Conservation (phyloP, 2,329 filamentous ascomycete genomes). For the Colletotrichum cuscutae region DNA sequence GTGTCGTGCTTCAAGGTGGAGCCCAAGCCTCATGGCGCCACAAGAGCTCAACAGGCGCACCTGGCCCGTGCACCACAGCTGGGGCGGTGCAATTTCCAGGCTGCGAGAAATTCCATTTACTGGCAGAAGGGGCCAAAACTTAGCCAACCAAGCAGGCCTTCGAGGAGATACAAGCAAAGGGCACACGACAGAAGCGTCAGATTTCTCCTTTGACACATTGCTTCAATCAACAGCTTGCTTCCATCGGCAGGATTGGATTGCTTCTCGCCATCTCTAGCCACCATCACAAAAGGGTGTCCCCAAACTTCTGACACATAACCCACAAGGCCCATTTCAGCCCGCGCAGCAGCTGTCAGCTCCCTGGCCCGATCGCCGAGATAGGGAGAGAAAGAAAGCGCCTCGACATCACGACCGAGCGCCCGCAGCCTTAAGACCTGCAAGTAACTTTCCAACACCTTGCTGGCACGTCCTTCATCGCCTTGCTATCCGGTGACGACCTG, state of each 20-base stretch:
- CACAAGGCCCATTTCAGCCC: slow-evolving; percentile 1
- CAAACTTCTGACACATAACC: slow-evolving; percentile 8
- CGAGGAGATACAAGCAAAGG: slow-evolving; percentile 31
- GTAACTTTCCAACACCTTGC: not conserved
- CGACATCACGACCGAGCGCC: slow-evolving; percentile 30
- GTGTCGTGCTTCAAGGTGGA: not conserved
- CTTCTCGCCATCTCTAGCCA: slow-evolving; percentile 2
- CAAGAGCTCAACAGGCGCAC: slow-evolving; percentile 8
- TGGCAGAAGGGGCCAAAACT: slow-evolving; percentile 23
- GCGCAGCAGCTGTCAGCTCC: slow-evolving; percentile 22
- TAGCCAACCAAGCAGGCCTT: slow-evolving; percentile 25
- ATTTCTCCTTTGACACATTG: slow-evolving; percentile 11
- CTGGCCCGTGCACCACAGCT: slow-evolving; percentile 25
- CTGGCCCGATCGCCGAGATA: slow-evolving; percentile 33
- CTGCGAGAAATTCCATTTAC: slow-evolving; percentile 35
- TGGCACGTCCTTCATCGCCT: not conserved
- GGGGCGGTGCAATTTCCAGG: slow-evolving; percentile 32
- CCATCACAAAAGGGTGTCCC: slow-evolving; percentile 1
- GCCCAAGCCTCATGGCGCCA: slow-evolving; percentile 21
- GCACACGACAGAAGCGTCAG: slow-evolving; percentile 26
- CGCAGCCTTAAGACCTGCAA: slow-evolving; percentile 6
- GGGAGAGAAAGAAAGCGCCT: slow-evolving; percentile 25
- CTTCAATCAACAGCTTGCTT: slow-evolving; percentile 2
- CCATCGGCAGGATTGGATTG: slow-evolving; percentile 25
- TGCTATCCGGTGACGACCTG: not conserved